Percentiles rank a stretch among this genome's conserved stretches.
Conservation (phyloP, 225 moss, liverwort and hornwort species). For the Pseudoscleropodium purum region DNA sequence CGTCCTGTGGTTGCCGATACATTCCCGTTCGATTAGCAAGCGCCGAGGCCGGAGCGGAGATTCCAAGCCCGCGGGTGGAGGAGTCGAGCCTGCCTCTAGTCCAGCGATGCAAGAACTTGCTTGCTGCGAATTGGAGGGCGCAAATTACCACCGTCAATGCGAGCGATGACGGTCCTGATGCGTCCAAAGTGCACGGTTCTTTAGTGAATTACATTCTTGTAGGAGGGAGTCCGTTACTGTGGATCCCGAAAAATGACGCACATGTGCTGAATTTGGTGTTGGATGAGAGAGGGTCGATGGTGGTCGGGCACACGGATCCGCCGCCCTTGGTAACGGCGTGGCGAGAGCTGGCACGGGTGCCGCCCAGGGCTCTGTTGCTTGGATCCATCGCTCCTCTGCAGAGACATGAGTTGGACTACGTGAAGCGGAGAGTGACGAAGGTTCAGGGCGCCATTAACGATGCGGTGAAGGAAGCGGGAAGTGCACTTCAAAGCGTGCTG, state of each 20-base stretch:
- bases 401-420: conserved; percentile 50
- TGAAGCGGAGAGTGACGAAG: conserved; percentile 52
- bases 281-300: conserved; percentile 80
- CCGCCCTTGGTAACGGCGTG: conserved; percentile 57
- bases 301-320: conserved; percentile 82
- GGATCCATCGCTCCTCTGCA: conserved; percentile 52
- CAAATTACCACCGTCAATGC: conserved; percentile 61
- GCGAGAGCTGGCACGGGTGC: conserved; percentile 53
- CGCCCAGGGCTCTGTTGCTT: conserved; percentile 57
- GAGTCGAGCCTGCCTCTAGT: conserved; percentile 68
- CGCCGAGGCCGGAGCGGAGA: conserved; percentile 4
- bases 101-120: conserved; percentile 78
- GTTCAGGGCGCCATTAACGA: conserved; percentile 41
- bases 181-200: conserved; percentile 59
- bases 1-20: neutral
- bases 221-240: conserved; percentile 58
- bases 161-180: conserved; percentile 26
- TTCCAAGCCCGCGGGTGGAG: conserved; percentile 17
- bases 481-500: conserved; percentile 44
- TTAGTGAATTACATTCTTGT: conserved; percentile 40
- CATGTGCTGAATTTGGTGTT: conserved; percentile 71
- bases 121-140: conserved; percentile 76
- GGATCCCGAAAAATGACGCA: conserved; percentile 55
- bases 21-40: conserved; percentile 1
- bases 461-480: conserved; percentile 60